Evolutionary conservation across 768 basidiomycete species (phyloP).

Genomic region (Lentinula raphanica): DNA sequence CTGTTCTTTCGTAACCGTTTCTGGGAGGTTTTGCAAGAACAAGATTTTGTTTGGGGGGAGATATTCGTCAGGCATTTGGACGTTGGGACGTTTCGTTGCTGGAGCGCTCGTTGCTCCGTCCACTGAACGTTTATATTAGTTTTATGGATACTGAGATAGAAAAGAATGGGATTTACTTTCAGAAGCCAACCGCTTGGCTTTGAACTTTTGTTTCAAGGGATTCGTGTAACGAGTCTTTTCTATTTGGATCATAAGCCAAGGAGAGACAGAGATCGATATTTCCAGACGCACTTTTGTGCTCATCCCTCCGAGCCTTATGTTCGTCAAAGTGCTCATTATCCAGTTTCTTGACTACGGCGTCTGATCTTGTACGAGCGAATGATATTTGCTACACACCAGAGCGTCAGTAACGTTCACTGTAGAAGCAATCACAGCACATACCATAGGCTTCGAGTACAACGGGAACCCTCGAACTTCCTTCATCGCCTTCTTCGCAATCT

Average conservation of each 20-base stretch:
- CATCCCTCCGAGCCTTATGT: slow-evolving; percentile 69
- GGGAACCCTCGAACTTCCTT: slow-evolving; percentile 94
- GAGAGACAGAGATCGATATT: background rate
- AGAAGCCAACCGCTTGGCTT: slow-evolving; percentile 73
- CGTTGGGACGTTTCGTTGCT: slow-evolving; percentile 70
- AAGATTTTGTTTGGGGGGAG: slow-evolving; percentile 98
- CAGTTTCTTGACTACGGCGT: slow-evolving; percentile 78
- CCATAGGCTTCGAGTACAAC: slow-evolving; percentile 95
- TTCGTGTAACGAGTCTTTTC: slow-evolving; percentile 83
- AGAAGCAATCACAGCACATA: slow-evolving; percentile 27
- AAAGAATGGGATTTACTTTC: slow-evolving; percentile 51
- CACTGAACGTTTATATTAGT: slow-evolving; percentile 33
- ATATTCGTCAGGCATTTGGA: slow-evolving; percentile 99
- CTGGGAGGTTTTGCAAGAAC: slow-evolving; percentile 95
- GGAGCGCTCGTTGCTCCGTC: slow-evolving; percentile 65
- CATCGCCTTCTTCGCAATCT: slow-evolving; percentile 82
- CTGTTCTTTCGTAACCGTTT: slow-evolving; percentile 87
- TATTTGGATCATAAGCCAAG: slow-evolving; percentile 24
- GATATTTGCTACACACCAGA: slow-evolving; percentile 73
- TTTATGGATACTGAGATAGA: slow-evolving; percentile 8
- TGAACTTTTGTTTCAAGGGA: slow-evolving; percentile 83
- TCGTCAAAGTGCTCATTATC: slow-evolving; percentile 63
- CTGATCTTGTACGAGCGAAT: slow-evolving; percentile 84
- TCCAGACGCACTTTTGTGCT: slow-evolving; percentile 73
- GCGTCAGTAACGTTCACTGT: slow-evolving; percentile 3